These are phyloP conservation scores for Maudiozyma barnettii DNA, from an alignment of 805 yeast genomes.

Conservation along the genomic window DNA sequence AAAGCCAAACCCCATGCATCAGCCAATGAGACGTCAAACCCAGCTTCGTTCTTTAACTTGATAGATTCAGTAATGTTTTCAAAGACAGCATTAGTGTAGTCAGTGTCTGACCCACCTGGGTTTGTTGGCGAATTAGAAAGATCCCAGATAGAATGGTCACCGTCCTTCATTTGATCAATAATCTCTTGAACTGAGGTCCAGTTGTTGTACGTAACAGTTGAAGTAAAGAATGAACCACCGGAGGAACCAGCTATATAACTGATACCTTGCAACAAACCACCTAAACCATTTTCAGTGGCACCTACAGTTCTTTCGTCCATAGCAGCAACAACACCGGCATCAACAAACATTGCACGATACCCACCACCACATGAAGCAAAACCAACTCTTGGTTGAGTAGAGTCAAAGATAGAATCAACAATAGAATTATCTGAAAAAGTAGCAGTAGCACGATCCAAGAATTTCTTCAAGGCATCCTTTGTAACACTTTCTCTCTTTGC, in stretches of 20 bases:
- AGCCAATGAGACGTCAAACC: conserved; percentile 56
- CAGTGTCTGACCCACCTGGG: conserved; percentile 53
- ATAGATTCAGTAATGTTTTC: conserved; percentile 44
- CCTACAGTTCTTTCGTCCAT: conserved; percentile 64
- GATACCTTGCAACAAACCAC: conserved; percentile 63
- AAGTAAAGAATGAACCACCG: conserved; percentile 78
- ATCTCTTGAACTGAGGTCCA: conserved; percentile 64
- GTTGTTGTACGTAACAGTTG: conserved; percentile 56
- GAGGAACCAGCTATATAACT: conserved; percentile 69
- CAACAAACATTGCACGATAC: conserved; percentile 76
- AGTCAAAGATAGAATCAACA: conserved; percentile 15
- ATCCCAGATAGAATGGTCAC: conserved; percentile 53
- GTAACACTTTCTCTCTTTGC: conserved; percentile 36
- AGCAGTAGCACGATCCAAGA: conserved; percentile 34
- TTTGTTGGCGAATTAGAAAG: conserved; percentile 50
- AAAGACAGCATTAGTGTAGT: conserved; percentile 43
- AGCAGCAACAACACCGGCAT: conserved; percentile 78
- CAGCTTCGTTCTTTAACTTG: conserved; percentile 46
- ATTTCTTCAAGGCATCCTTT: conserved; percentile 35
- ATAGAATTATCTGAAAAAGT: conserved; percentile 15
- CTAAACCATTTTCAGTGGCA: conserved; percentile 47
- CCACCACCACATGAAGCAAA: conserved; percentile 80
- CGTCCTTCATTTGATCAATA: conserved; percentile 26
- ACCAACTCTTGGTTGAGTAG: conserved; percentile 37
- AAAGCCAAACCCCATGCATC: conserved; percentile 76